Evolutionary conservation across 495 filamentous ascomycete genomes (phyloP), one percentile per base, ranked within the genome.

Genomic region (Neurospora sp.): DNA sequence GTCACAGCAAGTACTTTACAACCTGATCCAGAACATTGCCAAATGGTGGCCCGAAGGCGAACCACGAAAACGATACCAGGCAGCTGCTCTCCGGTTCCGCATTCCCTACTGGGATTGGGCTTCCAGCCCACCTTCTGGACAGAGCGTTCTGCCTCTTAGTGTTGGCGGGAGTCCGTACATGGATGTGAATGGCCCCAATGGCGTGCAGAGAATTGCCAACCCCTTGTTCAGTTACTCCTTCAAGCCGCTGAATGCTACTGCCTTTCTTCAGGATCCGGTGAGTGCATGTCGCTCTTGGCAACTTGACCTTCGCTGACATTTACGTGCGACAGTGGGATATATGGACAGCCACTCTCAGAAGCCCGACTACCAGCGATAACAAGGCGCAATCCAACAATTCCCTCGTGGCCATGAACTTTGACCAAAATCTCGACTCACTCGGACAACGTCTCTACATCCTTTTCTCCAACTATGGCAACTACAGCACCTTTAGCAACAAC

Each of bases 51-150:
- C 85, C 5, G 78, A 78, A 15, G 83, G 84, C 4, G 72, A 80
- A 0, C 76, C 81, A 17, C 79, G 82, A 69, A 78, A 83, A 42
- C 80, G 83, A n/a, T 87, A 88, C 75, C 79, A 81, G 62, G 76
- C 75, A 1, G 88, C 88, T 66, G 88, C 89, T 0, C 70, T 76
- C 34, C 82, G 83, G n/a, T 89, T 91, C 75, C 85, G 90, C 19
- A 83, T 89, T 28, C 90, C 90, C 5, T 92, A 89, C 78, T 91
- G 89, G 89, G 90, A 92, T 74, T 92, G 89, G 89, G 89, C 90
- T 37, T 81, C 83, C 31, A 73, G 73, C 17, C 85, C 88, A n/a
- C 81, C 88, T 31, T 70, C 83, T 1, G 80, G 85, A 71, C 80
- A 81, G 73, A 83, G 83, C 43, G 82, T 85, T 5, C 81, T 88